Base-by-base conservation (phyloP, 2,329 filamentous ascomycete species). In the Neospermospora avenae region DNA sequence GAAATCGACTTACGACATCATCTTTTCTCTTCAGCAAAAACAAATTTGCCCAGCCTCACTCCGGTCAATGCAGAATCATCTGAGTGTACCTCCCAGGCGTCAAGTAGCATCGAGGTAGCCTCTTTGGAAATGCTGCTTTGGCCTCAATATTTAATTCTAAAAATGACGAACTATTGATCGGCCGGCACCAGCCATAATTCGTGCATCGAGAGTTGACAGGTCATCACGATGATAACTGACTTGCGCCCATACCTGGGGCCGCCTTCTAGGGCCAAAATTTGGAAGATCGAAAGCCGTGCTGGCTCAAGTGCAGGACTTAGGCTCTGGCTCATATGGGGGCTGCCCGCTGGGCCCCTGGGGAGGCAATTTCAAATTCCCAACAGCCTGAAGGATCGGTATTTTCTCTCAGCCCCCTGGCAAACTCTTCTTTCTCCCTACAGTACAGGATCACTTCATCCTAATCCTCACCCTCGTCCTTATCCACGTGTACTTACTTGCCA, bases 11-110 rank as follows among this genome's bases (percentile, higher is more conserved):
- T 5, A 31, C 11, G 6, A 31, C 28, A 10, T 10, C 28, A 10
- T 52, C 31, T 28, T 51, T 51, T 51, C 48, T 18, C 58, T 62
- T 63, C 65, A 61, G 64, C n/a, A n/a, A n/a, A n/a, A n/a, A n/a
- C n/a, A n/a, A n/a, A n/a, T n/a, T n/a, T n/a, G n/a, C n/a, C n/a
- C n/a, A n/a, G n/a, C n/a, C n/a, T n/a, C n/a, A n/a, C n/a, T 54
- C 28, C 55, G 25, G 58, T 67, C 63, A 66, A 67, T 68, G 66
- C 66, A 62, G 60, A 52, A 31, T 20, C 39, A 45, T 57, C 58
- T 46, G 55, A 58, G 57, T 48, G 54, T 42, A 31, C 34, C 44
- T 41, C 45, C 46, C 34, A 8, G 35, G 52, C 51, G 34, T 51
- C 45, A 46, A 41, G n/a, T 54, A 53, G 28, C 11, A 31, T 5